Conservation (phyloP, 2,329 filamentous ascomycete genomes). For the Parastagonospora avenae region DNA sequence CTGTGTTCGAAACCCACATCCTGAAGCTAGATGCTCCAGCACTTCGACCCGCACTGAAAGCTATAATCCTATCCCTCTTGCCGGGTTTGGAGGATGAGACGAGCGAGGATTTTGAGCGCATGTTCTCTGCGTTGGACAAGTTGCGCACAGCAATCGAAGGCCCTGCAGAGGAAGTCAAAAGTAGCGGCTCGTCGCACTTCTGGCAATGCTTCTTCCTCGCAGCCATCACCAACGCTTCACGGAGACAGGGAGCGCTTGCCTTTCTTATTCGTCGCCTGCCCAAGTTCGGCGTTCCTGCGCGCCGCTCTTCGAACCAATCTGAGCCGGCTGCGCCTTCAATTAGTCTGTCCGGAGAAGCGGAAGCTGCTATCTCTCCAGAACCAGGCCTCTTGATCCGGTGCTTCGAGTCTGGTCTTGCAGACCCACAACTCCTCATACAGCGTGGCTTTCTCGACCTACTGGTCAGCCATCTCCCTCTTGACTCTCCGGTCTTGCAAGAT, state of each 20-base stretch:
- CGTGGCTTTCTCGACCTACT: slow-evolving; percentile 91
- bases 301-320: slow-evolving; percentile 20
- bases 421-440: slow-evolving; percentile 89
- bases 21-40: slow-evolving; percentile 71
- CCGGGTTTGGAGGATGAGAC: slow-evolving; percentile 95
- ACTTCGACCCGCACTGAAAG: slow-evolving; percentile 86
- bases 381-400: slow-evolving; percentile 88
- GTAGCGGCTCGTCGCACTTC: slow-evolving; percentile 79
- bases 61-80: slow-evolving; percentile 84
- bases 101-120: slow-evolving; percentile 94
- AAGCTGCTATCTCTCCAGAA: slow-evolving; percentile 83
- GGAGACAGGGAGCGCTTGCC: slow-evolving; percentile 83
- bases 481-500: slow-evolving; percentile 79
- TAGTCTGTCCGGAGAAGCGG: slow-evolving; percentile 57
- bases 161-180: slow-evolving; percentile 55
- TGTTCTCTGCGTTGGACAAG: slow-evolving; percentile 75
- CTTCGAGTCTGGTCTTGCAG: slow-evolving; percentile 86
- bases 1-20: slow-evolving; percentile 81
- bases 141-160: slow-evolving; percentile 71
- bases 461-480: slow-evolving; percentile 85
- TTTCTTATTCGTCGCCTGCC: slow-evolving; percentile 83
- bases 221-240: slow-evolving; percentile 84
- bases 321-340: slow-evolving; percentile 11
- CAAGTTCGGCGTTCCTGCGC: slow-evolving; percentile 58
- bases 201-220: slow-evolving; percentile 98